Evolutionary conservation across 2,329 filamentous ascomycete species (phyloP).

Genomic region (Exophiala sp.): DNA sequence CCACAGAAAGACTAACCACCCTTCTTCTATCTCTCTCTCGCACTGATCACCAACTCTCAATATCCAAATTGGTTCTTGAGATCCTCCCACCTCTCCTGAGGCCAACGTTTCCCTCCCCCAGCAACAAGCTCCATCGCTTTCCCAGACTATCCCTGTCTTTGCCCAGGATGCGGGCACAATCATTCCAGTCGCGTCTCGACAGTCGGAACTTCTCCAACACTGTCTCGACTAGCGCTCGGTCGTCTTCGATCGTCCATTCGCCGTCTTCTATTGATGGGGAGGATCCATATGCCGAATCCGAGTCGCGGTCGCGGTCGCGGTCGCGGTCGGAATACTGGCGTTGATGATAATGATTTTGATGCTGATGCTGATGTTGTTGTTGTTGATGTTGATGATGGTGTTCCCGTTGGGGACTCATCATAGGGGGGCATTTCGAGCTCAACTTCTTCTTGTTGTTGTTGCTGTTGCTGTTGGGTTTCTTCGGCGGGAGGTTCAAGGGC

Average conservation of each 20-base stretch:
- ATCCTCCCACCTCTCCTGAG: slow-evolving; percentile 29
- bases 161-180: slow-evolving; percentile 41
- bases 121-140: slow-evolving; percentile 39
- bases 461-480: slow-evolving; percentile 21
- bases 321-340: too few relatives aligned
- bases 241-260: slow-evolving; percentile 39
- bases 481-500: slow-evolving; percentile 32
- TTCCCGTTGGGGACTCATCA: slow-evolving; percentile 15
- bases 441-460: too few relatives aligned
- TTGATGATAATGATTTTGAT: too few relatives aligned
- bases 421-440: slow-evolving; percentile 16
- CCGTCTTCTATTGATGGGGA: slow-evolving; percentile 15
- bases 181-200: slow-evolving; percentile 41
- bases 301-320: slow-evolving; percentile 12
- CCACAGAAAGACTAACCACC: too few relatives aligned
- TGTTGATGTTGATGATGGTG: too few relatives aligned
- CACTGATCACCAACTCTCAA: slow-evolving; percentile 20
- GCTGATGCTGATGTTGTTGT: too few relatives aligned
- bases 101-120: slow-evolving; percentile 41
- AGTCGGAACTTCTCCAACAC: slow-evolving; percentile 43
- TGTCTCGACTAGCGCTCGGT: slow-evolving; percentile 39
- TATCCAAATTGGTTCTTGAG: slow-evolving; percentile 22
- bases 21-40: too few relatives aligned
- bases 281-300: slow-evolving; percentile 19
- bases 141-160: slow-evolving; percentile 38